Evolutionary conservation across 139 green algal genomes (phyloP).

Genomic region (Zygnema cylindricum): DNA sequence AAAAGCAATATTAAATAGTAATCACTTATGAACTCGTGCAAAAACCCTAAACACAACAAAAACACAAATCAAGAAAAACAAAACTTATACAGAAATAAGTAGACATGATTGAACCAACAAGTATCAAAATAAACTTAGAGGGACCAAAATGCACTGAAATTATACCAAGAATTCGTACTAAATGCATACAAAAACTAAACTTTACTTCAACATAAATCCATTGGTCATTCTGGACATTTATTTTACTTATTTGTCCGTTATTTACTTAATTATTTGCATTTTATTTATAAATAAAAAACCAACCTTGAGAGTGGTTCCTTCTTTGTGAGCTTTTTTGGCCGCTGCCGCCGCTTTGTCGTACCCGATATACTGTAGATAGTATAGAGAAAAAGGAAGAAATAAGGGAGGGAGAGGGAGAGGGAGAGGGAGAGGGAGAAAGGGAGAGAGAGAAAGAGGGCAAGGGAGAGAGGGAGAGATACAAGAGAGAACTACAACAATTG

Average conservation of each 20-base stretch:
- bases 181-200: slow-evolving; percentile 14
- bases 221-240: not conserved
- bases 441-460: not conserved
- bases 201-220: not conserved
- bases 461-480: too few relatives aligned
- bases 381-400: slow-evolving; percentile 54
- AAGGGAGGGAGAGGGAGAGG: not conserved
- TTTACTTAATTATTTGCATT: not conserved
- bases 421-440: not conserved
- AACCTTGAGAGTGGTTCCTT: slow-evolving; percentile 75
- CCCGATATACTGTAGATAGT: slow-evolving; percentile 72
- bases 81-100: too few relatives aligned
- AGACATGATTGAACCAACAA: too few relatives aligned
- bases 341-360: slow-evolving; percentile 94
- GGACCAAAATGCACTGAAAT: too few relatives aligned
- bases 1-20: too few relatives aligned
- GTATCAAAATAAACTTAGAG: too few relatives aligned
- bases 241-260: not conserved
- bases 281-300: not conserved
- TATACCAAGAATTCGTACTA: not conserved
- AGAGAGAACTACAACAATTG: too few relatives aligned
- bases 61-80: too few relatives aligned
- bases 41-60: too few relatives aligned
- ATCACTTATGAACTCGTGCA: too few relatives aligned
- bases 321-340: slow-evolving; percentile 95